These are phyloP conservation scores for Myochromella boudieri DNA, from an alignment of 768 basidiomycete species.

Conservation along the genomic window DNA sequence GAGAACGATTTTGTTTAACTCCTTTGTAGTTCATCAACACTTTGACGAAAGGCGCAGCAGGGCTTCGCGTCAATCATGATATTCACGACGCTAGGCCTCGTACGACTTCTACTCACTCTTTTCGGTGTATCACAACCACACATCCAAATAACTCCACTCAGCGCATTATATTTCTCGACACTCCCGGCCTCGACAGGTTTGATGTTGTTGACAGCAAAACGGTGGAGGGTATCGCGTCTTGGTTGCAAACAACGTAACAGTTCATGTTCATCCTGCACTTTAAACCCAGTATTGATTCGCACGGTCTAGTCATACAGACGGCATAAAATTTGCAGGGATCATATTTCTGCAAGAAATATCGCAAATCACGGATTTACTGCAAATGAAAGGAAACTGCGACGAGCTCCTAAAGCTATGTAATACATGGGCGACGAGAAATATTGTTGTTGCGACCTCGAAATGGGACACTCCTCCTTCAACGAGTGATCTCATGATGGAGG, in stretches of 20 bases:
- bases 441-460: conserved; percentile 17
- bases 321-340: conserved; percentile 14
- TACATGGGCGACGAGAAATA: conserved; percentile 7
- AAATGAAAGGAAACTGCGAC: conserved; percentile 8
- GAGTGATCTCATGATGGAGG: conserved; percentile 5
- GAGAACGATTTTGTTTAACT: background rate
- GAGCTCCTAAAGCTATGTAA: conserved; percentile 12
- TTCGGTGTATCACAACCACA: conserved; percentile 3
- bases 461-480: conserved; percentile 9
- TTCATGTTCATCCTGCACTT: background rate
- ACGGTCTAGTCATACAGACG: conserved; percentile 6
- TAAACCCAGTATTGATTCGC: background rate
- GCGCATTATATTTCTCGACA: conserved; percentile 15
- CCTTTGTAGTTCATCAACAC: conserved; percentile 13
- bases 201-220: conserved; percentile 7
- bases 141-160: conserved; percentile 12
- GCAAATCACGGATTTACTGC: conserved; percentile 7
- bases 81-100: too few species aligned
- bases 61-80: conserved; percentile 9
- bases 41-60: background rate
- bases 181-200: conserved; percentile 13
- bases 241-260: conserved; percentile 12
- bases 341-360: conserved; percentile 16
- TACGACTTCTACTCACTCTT: conserved; percentile 7
- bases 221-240: conserved; percentile 8